A percentile compares a stretch with the other conserved stretches of the same genome.
phyloP scores from a whole-genome alignment of 208 protist species.

The Naegleria fowleri region DNA sequence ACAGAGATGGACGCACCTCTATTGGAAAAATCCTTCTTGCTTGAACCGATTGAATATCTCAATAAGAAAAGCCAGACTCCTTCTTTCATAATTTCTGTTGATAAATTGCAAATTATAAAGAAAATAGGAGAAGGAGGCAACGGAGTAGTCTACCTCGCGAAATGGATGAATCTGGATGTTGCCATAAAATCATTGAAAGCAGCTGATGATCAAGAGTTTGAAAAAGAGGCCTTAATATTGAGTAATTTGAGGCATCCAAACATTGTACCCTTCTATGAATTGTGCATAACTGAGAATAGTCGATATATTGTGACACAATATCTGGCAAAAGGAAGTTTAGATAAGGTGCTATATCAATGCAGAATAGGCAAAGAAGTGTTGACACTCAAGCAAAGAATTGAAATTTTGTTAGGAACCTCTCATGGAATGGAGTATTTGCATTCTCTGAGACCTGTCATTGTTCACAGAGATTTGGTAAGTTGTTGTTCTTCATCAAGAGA shows the following conservation, averaged over 20 bases:
- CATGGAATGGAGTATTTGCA: neutral
- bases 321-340: neutral
- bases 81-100: neutral
- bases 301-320: neutral
- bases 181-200: neutral
- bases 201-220: neutral
- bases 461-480: slow-evolving; percentile 18
- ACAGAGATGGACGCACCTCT: no score
- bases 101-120: neutral
- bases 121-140: neutral
- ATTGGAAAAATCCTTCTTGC: no score
- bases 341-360: neutral
- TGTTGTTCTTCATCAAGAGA: neutral
- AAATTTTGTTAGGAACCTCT: neutral
- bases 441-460: neutral
- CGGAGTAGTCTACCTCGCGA: neutral
- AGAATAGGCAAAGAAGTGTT: neutral
- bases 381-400: neutral
- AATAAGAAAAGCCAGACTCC: no score
- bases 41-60: no score
- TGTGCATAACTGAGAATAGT: neutral
- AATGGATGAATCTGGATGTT: neutral
- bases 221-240: neutral
- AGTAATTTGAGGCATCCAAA: neutral
- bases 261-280: neutral